Evolutionary conservation across 345 rosid genomes (phyloP), one percentile per base, ranked within the genome.

Genomic region (Gossypium arboreum): DNA sequence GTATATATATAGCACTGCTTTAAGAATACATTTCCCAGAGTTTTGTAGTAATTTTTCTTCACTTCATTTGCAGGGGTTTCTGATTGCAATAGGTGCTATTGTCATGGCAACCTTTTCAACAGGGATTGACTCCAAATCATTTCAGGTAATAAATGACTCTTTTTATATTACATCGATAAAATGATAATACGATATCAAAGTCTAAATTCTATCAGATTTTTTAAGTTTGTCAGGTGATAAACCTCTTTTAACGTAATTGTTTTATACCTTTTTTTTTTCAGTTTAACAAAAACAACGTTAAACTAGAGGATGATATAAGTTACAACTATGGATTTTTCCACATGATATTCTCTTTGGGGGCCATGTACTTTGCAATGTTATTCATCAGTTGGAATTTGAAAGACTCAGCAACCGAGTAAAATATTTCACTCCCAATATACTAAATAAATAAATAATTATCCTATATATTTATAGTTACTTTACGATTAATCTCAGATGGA

Each of bases 91-190:
- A 73, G 84, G 90, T 63, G 91, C 97, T 58, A 85, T 88, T 55
- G 98, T 94, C 79, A 85, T 87, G 81, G 94, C 98, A 65, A 94
- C 97, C 47, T 94, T 92, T 83, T 94, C 98, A 52, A 94, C 98
- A 0, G 97, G 98, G 58, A 87, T 94, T 13, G 98, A 91, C 75
- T 94, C 97, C 13, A 85, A 92, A 73, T 89, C 97, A 12, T 94
- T 94, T 78, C 88, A 85, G 86, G 97, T 73, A 57, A 39, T 71
- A 57, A 18, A 72, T 43, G 41, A 2, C 52, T 44, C 4, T 56
- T 55, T 54, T 17, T 5, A 5, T 34, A 34, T 34, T 4, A 34
- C 1, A 5, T 34, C 39, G 39, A 29, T 29, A 4, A 4, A 34
- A 34, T 34, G 41, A 4, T 34, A 34, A 55, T 10, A 55, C 2